Evolutionary conservation across 2,329 filamentous ascomycete genomes (phyloP), one percentile per base, ranked within the genome.

Genomic region (Rugonectria rugulosa): DNA sequence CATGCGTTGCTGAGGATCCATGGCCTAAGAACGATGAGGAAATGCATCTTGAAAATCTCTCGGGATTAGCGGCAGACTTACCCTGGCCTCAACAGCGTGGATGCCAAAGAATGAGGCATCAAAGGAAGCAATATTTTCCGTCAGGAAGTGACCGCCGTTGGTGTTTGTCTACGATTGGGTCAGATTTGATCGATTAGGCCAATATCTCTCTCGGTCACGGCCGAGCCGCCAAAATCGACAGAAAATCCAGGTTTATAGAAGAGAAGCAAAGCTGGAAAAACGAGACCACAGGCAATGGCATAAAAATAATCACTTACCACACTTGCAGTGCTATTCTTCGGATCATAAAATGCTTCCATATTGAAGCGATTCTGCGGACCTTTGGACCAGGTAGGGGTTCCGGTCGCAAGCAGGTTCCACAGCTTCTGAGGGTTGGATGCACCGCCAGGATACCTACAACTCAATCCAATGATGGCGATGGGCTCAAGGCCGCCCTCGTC

Each of bases 311-410:
- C 2, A 51, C 47, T 42, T 51, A 43, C 46, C 32, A 44, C 52
- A 32, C 51, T 51, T 20, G 34, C 42, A 40, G 34, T 38, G n/a
- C 36, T 26, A 19, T 52, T 50, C 48, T 48, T 40, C 26, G 49
- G 69, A 46, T 78, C 73, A 51, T 76, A 68, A 58, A 75, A 70
- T 41, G 56, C 73, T 58, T 65, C 70, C 62, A 70, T 73, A 60
- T 79, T 78, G 71, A 82, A 84, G 23, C 81, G 72, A 47, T 75
- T 72, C 58, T 75, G 66, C 15, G 77, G 77, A 3, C 74, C 68
- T 20, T 72, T 69, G n/a, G 70, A 72, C 64, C 71, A 78, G 15
- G 73, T 75, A 10, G 68, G 72, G 15, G 71, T 68, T 8, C 60
- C 62, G 15, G 40, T 36, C 8, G 45, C 38, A 23, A 66, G 68